Evolutionary conservation across 495 filamentous ascomycete species (phyloP).

Genomic region (Pseudoneurospora amorphoporcata): DNA sequence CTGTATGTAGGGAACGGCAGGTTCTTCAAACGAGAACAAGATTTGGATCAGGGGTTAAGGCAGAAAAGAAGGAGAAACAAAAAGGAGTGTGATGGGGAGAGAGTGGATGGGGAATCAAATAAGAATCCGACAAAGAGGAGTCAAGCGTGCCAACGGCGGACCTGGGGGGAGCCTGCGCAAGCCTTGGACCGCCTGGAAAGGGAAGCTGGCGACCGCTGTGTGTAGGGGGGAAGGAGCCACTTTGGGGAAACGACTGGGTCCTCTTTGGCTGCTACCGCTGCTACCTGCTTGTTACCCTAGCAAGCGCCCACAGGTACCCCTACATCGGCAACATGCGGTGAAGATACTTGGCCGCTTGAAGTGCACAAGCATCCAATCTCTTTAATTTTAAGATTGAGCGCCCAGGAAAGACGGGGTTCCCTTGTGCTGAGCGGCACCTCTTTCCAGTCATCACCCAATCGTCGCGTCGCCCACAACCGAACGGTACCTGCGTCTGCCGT

Average conservation of each 20-base stretch:
- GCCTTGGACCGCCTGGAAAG: background rate
- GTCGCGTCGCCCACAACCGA: background rate
- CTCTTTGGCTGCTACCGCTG: constrained; percentile 2
- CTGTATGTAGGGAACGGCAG: constrained; percentile 15
- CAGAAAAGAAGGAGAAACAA: constrained; percentile 6
- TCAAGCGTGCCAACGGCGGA: background rate
- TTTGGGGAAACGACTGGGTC: constrained; percentile 5
- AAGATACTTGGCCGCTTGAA: constrained; percentile 6
- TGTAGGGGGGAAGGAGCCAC: background rate
- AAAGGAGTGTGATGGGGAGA: constrained; percentile 3
- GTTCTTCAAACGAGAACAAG: constrained; percentile 7
- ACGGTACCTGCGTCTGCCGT: background rate
- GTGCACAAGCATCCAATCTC: constrained; percentile 12
- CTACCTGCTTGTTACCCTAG: background rate
- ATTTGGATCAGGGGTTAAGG: background rate
- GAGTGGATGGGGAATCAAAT: constrained; percentile 13
- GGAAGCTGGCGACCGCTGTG: constrained; percentile 8
- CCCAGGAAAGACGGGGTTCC: background rate
- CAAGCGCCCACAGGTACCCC: constrained; percentile 8
- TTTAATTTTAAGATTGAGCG: constrained; percentile 23
- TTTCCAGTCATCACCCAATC: background rate
- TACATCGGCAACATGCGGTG: constrained; percentile 3
- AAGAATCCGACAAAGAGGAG: constrained; percentile 1
- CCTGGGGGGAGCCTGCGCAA: background rate
- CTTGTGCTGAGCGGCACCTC: background rate